These are phyloP conservation scores for Pulveroboletus sp. DNA, from an alignment of 768 basidiomycete species.

Conservation along the genomic window DNA sequence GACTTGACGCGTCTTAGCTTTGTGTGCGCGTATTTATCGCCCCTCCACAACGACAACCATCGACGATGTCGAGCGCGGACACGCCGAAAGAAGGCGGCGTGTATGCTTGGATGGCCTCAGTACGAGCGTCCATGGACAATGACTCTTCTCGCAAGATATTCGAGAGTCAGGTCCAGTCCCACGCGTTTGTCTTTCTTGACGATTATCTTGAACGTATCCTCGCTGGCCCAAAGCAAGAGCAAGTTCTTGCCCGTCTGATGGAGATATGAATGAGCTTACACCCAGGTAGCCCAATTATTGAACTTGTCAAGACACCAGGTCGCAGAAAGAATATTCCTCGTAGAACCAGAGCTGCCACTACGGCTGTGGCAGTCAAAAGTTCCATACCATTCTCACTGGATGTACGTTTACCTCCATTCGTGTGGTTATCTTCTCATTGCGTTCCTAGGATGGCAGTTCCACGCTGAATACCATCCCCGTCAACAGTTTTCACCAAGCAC, in stretches of 20 bases:
- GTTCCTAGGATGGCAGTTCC: constrained; percentile 32
- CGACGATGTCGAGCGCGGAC: constrained; percentile 10
- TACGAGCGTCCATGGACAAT: constrained; percentile 65
- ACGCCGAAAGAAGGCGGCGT: constrained; percentile 41
- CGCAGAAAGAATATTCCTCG: constrained; percentile 59
- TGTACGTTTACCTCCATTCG: constrained; percentile 32
- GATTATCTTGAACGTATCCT: constrained; percentile 74
- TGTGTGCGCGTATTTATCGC: constrained; percentile 22
- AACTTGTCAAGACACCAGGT: constrained; percentile 82
- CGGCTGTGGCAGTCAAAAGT: constrained; percentile 40
- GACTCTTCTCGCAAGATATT: constrained; percentile 72
- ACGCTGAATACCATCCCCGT: constrained; percentile 42
- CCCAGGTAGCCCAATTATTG: constrained; percentile 59
- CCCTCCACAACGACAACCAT: constrained; percentile 1
- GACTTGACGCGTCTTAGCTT: constrained; percentile 23
- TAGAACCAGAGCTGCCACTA: constrained; percentile 44
- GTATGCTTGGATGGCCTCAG: constrained; percentile 63
- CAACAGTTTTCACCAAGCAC: constrained; percentile 47
- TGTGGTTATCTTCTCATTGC: constrained; percentile 8
- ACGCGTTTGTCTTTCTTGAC: constrained; percentile 78
- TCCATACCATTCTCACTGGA: constrained; percentile 42
- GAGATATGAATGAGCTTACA: not conserved
- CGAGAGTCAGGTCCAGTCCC: constrained; percentile 68
- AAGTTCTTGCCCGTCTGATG: constrained; percentile 15
- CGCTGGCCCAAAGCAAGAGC: constrained; percentile 67